A percentile compares a stretch with the other conserved stretches of the same genome.
phyloP scores from a whole-genome alignment of 108 stramenopile genomes.

The Cyclotella sp. region DNA sequence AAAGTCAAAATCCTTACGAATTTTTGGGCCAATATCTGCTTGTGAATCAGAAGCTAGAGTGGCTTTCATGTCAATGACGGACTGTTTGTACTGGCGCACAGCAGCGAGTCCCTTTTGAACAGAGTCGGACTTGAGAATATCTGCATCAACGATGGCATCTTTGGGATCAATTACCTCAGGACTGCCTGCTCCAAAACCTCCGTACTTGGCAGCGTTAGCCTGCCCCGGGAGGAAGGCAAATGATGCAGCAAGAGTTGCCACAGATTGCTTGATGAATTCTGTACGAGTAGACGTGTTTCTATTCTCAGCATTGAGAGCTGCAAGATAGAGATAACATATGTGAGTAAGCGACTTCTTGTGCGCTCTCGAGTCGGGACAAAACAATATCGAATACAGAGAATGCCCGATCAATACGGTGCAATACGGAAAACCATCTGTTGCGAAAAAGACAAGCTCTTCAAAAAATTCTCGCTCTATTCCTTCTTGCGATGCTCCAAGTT shows the following conservation, averaged over 20 bases:
- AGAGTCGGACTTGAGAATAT: conserved; percentile 63
- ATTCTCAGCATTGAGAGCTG: conserved; percentile 49
- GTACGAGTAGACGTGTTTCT: conserved; percentile 41
- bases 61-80: conserved; percentile 66
- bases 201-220: conserved; percentile 85
- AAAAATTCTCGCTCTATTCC: no score
- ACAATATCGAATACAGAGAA: not conserved
- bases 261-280: conserved; percentile 69
- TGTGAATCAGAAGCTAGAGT: conserved; percentile 65
- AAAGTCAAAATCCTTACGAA: conserved; percentile 86
- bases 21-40: conserved; percentile 73
- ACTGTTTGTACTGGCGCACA: conserved; percentile 59
- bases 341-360: not conserved
- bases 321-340: not conserved
- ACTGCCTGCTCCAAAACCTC: conserved; percentile 72
- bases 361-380: not conserved
- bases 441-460: no score
- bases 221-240: conserved; percentile 54
- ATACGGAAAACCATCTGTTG: no score
- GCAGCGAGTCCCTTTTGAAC: conserved; percentile 72
- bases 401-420: no score
- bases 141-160: conserved; percentile 76
- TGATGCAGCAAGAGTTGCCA: conserved; percentile 42
- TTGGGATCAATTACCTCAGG: conserved; percentile 82
- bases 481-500: no score